Conservation (phyloP, 2,329 filamentous ascomycete genomes). For the Fusarium sarcochroum region DNA sequence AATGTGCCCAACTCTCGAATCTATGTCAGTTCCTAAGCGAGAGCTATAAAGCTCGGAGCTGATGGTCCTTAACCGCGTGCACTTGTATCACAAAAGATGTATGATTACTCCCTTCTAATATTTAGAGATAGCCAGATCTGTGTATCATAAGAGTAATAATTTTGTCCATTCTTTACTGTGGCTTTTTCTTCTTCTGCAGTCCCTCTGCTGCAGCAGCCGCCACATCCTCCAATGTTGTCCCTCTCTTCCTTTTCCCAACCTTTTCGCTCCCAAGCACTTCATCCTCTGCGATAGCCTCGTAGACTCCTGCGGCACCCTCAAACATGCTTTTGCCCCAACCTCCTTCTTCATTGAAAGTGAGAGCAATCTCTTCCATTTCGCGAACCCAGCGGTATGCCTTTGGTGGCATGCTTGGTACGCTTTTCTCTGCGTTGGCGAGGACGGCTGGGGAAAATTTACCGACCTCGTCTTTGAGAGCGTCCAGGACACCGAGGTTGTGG, state of each 20-base stretch:
- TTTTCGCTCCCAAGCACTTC: constrained; percentile 72
- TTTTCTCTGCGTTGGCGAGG: constrained; percentile 61
- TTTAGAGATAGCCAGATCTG: background rate
- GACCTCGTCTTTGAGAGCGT: constrained; percentile 70
- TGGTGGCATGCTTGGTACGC: constrained; percentile 73
- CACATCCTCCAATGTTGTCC: constrained; percentile 70
- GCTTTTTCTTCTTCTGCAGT: constrained; percentile 59
- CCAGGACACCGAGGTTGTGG: constrained; percentile 71
- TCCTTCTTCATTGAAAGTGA: constrained; percentile 74
- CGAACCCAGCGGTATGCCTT: constrained; percentile 85
- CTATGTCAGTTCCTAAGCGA: constrained; percentile 33
- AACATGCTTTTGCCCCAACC: constrained; percentile 73
- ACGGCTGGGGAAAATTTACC: constrained; percentile 62
- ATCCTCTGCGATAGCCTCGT: constrained; percentile 72
- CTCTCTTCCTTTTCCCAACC: constrained; percentile 68
- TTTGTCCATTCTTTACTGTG: background rate
- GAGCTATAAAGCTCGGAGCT: constrained; percentile 4
- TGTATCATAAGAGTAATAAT: background rate
- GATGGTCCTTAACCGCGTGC: background rate
- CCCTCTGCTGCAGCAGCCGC: constrained; percentile 65
- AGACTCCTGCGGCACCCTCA: constrained; percentile 71
- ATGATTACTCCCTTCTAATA: constrained; percentile 17
- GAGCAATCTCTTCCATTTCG: constrained; percentile 83
- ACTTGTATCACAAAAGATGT: constrained; percentile 26
- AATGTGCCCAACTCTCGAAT: constrained; percentile 55